Conservation (phyloP, 306 rosid species). For the Medicago lupulina region DNA sequence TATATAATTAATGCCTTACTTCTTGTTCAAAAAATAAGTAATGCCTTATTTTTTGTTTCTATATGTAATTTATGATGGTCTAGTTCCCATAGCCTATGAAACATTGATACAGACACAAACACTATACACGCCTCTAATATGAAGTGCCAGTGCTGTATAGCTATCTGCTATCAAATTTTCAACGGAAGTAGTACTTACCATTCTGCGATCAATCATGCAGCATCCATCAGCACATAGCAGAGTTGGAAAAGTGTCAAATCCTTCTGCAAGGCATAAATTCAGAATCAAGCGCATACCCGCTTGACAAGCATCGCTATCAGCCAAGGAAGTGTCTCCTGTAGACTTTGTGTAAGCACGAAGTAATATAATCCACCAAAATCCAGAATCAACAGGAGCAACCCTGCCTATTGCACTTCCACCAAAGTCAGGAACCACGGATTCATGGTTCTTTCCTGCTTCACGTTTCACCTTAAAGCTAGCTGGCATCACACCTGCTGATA, state of each 20-base stretch:
- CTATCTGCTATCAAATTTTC: background rate
- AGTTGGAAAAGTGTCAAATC: slow-evolving; percentile 92
- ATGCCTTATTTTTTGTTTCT: background rate
- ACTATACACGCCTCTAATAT: background rate
- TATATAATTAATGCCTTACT: background rate
- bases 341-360: slow-evolving; percentile 92
- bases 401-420: slow-evolving; percentile 98
- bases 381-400: slow-evolving; percentile 98
- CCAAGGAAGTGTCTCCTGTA: slow-evolving; percentile 86
- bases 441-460: slow-evolving; percentile 70
- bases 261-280: slow-evolving; percentile 84
- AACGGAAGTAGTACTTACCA: slow-evolving; percentile 62
- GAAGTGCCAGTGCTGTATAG: background rate
- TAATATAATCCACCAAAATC: slow-evolving; percentile 97
- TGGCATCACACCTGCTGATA: slow-evolving; percentile 98
- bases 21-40: too few species aligned
- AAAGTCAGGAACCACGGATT: slow-evolving; percentile 81
- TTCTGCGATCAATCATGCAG: slow-evolving; percentile 96
- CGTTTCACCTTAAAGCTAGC: slow-evolving; percentile 92
- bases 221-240: slow-evolving; percentile 95
- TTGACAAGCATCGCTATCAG: slow-evolving; percentile 84
- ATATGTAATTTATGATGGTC: background rate
- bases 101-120: background rate
- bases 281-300: slow-evolving; percentile 92
- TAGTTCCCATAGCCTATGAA: background rate